A percentile compares a stretch with the other conserved stretches of the same genome.
phyloP scores from a whole-genome alignment of 768 basidiomycete species.

The Trametes cubensis region DNA sequence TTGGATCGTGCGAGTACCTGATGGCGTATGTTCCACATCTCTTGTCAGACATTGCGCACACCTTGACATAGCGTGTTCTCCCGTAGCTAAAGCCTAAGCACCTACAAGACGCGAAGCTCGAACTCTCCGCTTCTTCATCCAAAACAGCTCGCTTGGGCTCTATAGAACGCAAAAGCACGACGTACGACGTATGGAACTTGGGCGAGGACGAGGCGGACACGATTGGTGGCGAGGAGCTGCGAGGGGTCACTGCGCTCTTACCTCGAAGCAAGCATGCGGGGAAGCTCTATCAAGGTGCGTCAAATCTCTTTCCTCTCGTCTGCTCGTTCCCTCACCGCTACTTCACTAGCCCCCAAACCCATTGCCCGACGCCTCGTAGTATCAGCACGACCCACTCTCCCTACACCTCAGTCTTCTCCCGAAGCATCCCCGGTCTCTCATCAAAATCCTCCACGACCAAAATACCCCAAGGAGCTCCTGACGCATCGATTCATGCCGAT shows the following conservation, averaged over 20 bases:
- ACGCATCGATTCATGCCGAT: slow-evolving; percentile 67
- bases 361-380: slow-evolving; percentile 63
- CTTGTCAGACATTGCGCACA: not conserved
- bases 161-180: slow-evolving; percentile 53
- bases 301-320: not conserved
- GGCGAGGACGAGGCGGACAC: slow-evolving; percentile 45
- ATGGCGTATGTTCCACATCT: slow-evolving; percentile 50
- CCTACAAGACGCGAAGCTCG: slow-evolving; percentile 54
- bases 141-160: slow-evolving; percentile 48
- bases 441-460: slow-evolving; percentile 58
- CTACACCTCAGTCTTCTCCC: slow-evolving; percentile 27
- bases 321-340: not conserved
- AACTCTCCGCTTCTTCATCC: slow-evolving; percentile 42
- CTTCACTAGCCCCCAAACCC: slow-evolving; percentile 54
- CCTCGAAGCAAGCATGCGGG: slow-evolving; percentile 66
- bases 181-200: slow-evolving; percentile 70
- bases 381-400: slow-evolving; percentile 48
- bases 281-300: slow-evolving; percentile 57
- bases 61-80: not conserved
- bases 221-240: slow-evolving; percentile 64
- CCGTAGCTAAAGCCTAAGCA: slow-evolving; percentile 66
- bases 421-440: slow-evolving; percentile 28
- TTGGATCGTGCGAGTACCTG: slow-evolving; percentile 72
- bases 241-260: slow-evolving; percentile 59
- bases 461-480: slow-evolving; percentile 60